Percentiles rank a stretch among this genome's conserved stretches.
Conservation (phyloP, 2,329 filamentous ascomycete species). For the Aspergillus sp. region DNA sequence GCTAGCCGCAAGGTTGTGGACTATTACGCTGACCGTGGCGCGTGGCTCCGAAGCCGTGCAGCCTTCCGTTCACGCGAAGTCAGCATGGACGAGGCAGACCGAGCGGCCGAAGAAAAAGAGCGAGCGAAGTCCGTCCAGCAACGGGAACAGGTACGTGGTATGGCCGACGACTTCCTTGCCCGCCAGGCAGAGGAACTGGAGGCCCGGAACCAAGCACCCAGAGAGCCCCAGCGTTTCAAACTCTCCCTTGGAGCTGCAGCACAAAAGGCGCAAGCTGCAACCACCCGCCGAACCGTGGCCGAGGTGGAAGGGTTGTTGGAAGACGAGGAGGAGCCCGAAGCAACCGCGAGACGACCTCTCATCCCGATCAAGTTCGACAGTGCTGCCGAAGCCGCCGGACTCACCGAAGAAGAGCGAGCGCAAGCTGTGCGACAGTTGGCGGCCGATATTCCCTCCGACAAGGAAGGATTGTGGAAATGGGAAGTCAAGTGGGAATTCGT, state of each 20-base stretch:
- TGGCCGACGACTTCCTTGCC: slow-evolving; percentile 88
- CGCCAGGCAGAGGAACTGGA: slow-evolving; percentile 74
- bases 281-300: slow-evolving; percentile 72
- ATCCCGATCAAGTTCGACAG: slow-evolving; percentile 80
- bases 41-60: slow-evolving; percentile 78
- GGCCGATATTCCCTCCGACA: slow-evolving; percentile 82
- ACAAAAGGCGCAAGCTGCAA: slow-evolving; percentile 60
- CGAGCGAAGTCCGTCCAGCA: slow-evolving; percentile 63
- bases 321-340: slow-evolving; percentile 81
- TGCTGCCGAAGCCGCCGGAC: slow-evolving; percentile 58
- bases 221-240: slow-evolving; percentile 74
- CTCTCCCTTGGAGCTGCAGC: slow-evolving; percentile 86
- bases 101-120: slow-evolving; percentile 72
- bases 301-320: slow-evolving; percentile 93
- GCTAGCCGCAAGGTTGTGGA: slow-evolving; percentile 64
- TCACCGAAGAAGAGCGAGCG: slow-evolving; percentile 82
- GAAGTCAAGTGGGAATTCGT: slow-evolving; percentile 87
- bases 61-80: slow-evolving; percentile 69
- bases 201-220: slow-evolving; percentile 37
- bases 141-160: slow-evolving; percentile 71
- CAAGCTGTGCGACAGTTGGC: slow-evolving; percentile 78
- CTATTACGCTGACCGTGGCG: slow-evolving; percentile 82
- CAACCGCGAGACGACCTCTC: slow-evolving; percentile 66
- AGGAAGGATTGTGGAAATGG: slow-evolving; percentile 87
- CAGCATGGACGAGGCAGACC: slow-evolving; percentile 75